Conservation (phyloP, 176 grass and related monocot species). For the Tillandsia fasciculata region DNA sequence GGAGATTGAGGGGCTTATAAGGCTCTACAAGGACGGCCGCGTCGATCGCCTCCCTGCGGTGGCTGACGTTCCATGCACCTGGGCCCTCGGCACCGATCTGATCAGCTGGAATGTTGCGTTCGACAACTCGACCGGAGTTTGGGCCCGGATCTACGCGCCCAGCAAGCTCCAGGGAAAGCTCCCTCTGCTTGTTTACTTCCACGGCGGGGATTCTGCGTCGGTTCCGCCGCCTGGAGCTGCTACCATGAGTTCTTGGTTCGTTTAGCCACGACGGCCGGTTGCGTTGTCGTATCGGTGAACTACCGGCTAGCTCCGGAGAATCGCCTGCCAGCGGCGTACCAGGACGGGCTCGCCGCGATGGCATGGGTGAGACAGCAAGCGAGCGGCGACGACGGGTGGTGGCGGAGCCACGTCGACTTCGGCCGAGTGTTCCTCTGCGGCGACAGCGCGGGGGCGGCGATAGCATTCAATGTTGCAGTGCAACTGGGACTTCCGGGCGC, state of each 20-base stretch:
- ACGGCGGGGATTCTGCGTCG: constrained; percentile 95
- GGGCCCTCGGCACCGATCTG: constrained; percentile 31
- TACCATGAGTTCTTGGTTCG: constrained; percentile 82
- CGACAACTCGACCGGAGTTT: constrained; percentile 43
- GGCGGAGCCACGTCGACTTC: constrained; percentile 50
- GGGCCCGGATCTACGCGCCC: constrained; percentile 66
- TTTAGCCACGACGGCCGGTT: constrained; percentile 31
- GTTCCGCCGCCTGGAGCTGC: constrained; percentile 79
- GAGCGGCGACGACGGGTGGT: constrained; percentile 13
- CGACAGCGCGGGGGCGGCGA: constrained; percentile 76
- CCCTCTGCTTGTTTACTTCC: constrained; percentile 84
- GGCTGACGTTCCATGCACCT: constrained; percentile 52
- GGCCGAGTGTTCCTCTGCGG: constrained; percentile 67
- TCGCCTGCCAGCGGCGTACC: constrained; percentile 49
- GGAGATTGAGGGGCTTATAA: constrained; percentile 78
- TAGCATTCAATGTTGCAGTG: constrained; percentile 68
- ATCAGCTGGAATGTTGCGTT: constrained; percentile 38
- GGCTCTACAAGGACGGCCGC: constrained; percentile 58
- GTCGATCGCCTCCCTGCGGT: constrained; percentile 67
- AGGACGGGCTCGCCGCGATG: constrained; percentile 53
- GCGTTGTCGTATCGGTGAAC: constrained; percentile 63
- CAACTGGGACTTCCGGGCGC: constrained; percentile 16
- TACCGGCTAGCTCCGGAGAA: constrained; percentile 87
- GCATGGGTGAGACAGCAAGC: constrained; percentile 65
- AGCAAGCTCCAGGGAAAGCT: neutral